Evolutionary conservation across 345 rosid species (phyloP), one percentile per base, ranked within the genome.

Genomic region (Citrus mangshanensis): DNA sequence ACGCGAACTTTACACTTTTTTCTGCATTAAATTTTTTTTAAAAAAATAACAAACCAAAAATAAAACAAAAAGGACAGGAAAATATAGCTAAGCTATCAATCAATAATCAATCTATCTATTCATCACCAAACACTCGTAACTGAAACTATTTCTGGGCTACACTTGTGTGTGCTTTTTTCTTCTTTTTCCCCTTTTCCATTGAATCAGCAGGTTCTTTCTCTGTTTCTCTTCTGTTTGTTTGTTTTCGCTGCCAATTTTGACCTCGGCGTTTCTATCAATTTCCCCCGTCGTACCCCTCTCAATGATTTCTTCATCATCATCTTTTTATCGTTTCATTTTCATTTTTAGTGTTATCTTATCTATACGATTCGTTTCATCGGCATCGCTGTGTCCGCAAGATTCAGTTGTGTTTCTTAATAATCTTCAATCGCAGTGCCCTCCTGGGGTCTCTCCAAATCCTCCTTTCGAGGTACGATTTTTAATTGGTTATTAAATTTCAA

Each of bases 341-440:
- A 84, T 9, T 82, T 32, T 80, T 51, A 78, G 82, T 42, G 61
- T 82, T 59, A 74, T 85, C 66, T 76, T 80, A 73, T 84, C 83
- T 32, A 62, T 71, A n/a, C 74, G 81, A 8, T 61, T 74, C 40
- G 89, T 74, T 76, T 77, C 90, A 5, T 73, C 87, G 74, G 76
- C 82, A 42, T 76, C 87, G 80, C 22, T 74, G 66, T 93, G 95
- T 79, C 84, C 88, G 32, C 70, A 35, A 35, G 87, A 86, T 34
- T 75, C 90, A n/a, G 73, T 70, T 73, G 74, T 84, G 69, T 90
- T 92, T 81, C 63, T 84, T 21, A 78, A 32, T 77, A 77, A 73
- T 75, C 86, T 95, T 73, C 83, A 78, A 64, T 78, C 80, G 25
- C 93, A 81, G 83, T 95, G 98, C 77, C 87, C 88, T 78, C 81